These are phyloP conservation scores for Steccherinum ochraceum DNA, from an alignment of 768 basidiomycete species.

Conservation along the genomic window DNA sequence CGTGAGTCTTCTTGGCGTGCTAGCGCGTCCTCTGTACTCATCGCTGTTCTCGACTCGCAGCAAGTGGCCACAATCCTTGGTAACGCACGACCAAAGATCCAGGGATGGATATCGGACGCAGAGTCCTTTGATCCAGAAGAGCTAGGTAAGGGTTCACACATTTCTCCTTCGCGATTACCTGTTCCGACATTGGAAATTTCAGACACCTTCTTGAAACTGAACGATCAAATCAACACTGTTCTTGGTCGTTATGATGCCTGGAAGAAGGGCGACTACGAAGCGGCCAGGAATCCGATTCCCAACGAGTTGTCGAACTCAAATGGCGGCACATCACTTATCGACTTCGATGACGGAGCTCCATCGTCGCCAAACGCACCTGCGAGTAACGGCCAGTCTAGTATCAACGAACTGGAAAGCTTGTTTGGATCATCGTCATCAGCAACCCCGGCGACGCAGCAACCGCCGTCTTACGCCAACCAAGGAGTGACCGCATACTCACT, in stretches of 20 bases:
- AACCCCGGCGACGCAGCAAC: slow-evolving; percentile 1
- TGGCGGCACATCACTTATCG: slow-evolving; percentile 56
- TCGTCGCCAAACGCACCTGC: slow-evolving; percentile 15
- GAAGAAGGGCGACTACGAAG: slow-evolving; percentile 82
- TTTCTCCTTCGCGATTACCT: neutral
- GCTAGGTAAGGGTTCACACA: slow-evolving; percentile 50
- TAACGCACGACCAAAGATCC: slow-evolving; percentile 86
- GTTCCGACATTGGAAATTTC: slow-evolving; percentile 2
- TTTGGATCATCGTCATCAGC: slow-evolving; percentile 34
- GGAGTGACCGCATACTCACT: neutral
- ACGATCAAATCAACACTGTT: slow-evolving; percentile 96
- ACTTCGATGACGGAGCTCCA: slow-evolving; percentile 56
- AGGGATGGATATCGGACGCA: slow-evolving; percentile 97
- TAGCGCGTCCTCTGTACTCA: no score
- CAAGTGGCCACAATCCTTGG: slow-evolving; percentile 85
- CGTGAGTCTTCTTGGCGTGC: slow-evolving; percentile 36
- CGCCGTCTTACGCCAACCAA: neutral
- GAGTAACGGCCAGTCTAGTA: slow-evolving; percentile 19
- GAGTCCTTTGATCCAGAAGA: slow-evolving; percentile 86
- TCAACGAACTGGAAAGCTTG: slow-evolving; percentile 58
- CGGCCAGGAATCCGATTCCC: slow-evolving; percentile 64
- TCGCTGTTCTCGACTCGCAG: slow-evolving; percentile 28
- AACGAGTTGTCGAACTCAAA: slow-evolving; percentile 40
- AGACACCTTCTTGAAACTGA: slow-evolving; percentile 94
- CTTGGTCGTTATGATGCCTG: slow-evolving; percentile 87